phyloP scores from a whole-genome alignment of 2,329 filamentous ascomycete genomes.

The Colletotrichum sansevieriae region DNA sequence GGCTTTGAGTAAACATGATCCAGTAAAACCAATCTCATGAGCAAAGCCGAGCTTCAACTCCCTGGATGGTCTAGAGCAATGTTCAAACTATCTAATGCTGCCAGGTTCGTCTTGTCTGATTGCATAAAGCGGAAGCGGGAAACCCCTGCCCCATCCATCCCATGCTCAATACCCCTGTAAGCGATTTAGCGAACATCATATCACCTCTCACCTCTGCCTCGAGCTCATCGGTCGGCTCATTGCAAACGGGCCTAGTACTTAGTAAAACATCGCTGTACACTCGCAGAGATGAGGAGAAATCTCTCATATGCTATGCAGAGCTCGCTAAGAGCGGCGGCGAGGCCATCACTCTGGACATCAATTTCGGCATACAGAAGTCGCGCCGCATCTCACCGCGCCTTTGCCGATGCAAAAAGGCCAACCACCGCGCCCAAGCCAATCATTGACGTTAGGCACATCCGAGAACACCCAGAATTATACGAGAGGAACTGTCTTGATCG shows the following conservation, averaged over 20 bases:
- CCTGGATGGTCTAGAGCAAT: neutral
- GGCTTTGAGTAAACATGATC: neutral
- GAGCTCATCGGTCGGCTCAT: constrained; percentile 4
- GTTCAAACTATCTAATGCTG: neutral
- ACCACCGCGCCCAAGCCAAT: constrained; percentile 82
- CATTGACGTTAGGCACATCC: constrained; percentile 91
- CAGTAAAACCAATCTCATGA: no score
- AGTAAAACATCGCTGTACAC: neutral
- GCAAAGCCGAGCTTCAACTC: no score
- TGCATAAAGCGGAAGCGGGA: constrained; percentile 19
- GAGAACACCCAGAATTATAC: constrained; percentile 84
- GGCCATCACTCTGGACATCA: neutral
- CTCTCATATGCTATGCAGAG: constrained; percentile 2
- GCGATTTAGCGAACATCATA: constrained; percentile 7
- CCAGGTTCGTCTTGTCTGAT: neutral
- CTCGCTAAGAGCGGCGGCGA: neutral
- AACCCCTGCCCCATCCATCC: neutral
- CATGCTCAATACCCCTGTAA: constrained; percentile 29
- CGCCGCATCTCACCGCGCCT: constrained; percentile 26
- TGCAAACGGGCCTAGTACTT: neutral
- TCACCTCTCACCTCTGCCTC: neutral
- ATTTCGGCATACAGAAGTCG: neutral
- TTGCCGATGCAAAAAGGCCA: constrained; percentile 61
- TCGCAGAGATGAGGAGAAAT: constrained; percentile 26
- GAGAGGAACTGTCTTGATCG: constrained; percentile 85